Evolutionary conservation across 2,329 filamentous ascomycete species (phyloP).

Genomic region (Aspergillus cejpii): DNA sequence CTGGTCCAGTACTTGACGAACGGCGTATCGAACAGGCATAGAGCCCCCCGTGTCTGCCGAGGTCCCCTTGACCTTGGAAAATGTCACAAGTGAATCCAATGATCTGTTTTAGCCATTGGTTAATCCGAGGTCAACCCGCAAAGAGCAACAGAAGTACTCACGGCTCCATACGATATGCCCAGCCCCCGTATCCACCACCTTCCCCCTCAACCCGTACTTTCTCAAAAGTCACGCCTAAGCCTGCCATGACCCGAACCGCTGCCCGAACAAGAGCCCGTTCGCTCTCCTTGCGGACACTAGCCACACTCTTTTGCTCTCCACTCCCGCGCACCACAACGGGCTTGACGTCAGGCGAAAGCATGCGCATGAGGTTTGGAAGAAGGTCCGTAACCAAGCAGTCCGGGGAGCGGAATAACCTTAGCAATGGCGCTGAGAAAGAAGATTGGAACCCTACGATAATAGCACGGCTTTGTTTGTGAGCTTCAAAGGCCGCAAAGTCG

Average conservation of each 20-base stretch:
- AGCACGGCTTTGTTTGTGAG: conserved; percentile 68
- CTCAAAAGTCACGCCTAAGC: conserved; percentile 73
- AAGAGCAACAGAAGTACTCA: conserved; percentile 47
- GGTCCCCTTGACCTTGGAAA: conserved; percentile 40
- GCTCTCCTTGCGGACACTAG: conserved; percentile 78
- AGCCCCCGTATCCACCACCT: conserved; percentile 55
- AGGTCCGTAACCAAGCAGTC: conserved; percentile 75
- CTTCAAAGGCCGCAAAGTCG: conserved; percentile 73
- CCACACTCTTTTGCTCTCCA: conserved; percentile 58
- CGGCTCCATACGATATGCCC: conserved; percentile 93
- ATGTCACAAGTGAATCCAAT: conserved; percentile 71
- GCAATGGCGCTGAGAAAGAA: conserved; percentile 63
- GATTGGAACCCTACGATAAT: conserved; percentile 67
- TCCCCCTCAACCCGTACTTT: conserved; percentile 71
- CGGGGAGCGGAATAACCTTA: conserved; percentile 69
- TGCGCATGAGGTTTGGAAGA: conserved; percentile 72
- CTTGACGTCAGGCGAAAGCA: conserved; percentile 84
- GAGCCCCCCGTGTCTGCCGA: conserved; percentile 50
- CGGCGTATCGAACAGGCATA: conserved; percentile 77
- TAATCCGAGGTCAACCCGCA: neutral
- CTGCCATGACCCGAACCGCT: conserved; percentile 75
- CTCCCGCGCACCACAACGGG: conserved; percentile 76
- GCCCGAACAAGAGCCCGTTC: conserved; percentile 76
- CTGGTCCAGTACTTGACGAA: conserved; percentile 87
- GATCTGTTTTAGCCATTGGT: conserved; percentile 36